Conservation (phyloP, 2,329 filamentous ascomycete species). For the Botryotinia calthae region DNA sequence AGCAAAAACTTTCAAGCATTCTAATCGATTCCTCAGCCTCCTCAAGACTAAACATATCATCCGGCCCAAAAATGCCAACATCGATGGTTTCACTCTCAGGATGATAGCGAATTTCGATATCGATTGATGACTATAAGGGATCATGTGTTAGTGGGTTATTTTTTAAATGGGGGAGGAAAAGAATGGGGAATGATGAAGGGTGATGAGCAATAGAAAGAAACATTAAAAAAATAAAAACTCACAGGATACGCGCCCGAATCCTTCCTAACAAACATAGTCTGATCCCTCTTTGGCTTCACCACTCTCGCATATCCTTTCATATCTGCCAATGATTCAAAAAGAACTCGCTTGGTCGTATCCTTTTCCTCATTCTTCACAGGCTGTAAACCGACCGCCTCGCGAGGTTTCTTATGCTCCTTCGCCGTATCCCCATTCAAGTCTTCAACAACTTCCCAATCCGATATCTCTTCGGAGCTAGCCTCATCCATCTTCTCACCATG, state of each 20-base stretch:
- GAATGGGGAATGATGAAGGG: not conserved
- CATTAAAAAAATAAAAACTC: slow-evolving; percentile 19
- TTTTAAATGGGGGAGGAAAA: not conserved
- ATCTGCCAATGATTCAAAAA: not conserved
- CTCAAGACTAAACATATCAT: slow-evolving; percentile 26
- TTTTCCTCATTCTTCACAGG: not conserved
- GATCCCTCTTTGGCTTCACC: not conserved
- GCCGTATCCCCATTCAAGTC: not conserved
- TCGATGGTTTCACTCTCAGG: slow-evolving; percentile 28
- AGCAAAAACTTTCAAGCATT: not conserved
- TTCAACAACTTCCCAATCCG: slow-evolving; percentile 17
- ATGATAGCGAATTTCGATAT: slow-evolving; percentile 36
- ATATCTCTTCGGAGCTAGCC: slow-evolving; percentile 14
- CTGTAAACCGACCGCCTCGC: not conserved
- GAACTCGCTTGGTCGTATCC: too few relatives aligned
- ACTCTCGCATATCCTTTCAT: not conserved
- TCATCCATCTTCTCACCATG: not conserved
- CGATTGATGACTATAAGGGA: slow-evolving; percentile 33
- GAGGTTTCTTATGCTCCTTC: not conserved
- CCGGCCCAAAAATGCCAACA: slow-evolving; percentile 36
- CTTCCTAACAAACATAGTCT: not conserved
- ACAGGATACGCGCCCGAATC: slow-evolving; percentile 30
- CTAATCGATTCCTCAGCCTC: slow-evolving; percentile 24
- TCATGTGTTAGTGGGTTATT: not conserved
- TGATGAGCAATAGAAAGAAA: not conserved